A percentile compares a stretch with the other conserved stretches of the same genome.
Conservation (phyloP, 352 stramenopile species). For the Pythium biforme region DNA sequence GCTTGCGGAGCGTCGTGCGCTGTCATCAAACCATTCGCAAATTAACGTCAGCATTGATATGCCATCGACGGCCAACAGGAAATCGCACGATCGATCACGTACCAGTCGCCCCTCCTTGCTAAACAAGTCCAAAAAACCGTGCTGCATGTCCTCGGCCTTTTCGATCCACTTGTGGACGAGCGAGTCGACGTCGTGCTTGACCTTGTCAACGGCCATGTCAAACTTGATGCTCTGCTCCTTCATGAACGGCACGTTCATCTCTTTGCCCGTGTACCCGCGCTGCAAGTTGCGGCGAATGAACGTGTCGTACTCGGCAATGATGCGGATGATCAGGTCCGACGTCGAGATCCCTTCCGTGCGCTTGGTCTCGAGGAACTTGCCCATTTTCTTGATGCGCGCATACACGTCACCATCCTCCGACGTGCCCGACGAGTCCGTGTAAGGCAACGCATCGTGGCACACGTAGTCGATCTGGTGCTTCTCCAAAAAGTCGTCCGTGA, state of each 20-base stretch:
- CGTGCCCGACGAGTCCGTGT: slow-evolving; percentile 73
- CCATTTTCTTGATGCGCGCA: slow-evolving; percentile 82
- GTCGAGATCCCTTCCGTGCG: slow-evolving; percentile 89
- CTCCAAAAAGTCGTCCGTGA: slow-evolving; percentile 82
- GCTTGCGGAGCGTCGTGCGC: slow-evolving; percentile 74
- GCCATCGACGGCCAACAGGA: no score
- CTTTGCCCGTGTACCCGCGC: slow-evolving; percentile 88
- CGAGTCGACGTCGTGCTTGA: slow-evolving; percentile 74
- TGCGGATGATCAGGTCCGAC: slow-evolving; percentile 88
- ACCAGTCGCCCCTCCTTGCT: slow-evolving; percentile 75
- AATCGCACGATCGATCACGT: no score
- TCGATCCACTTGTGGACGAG: slow-evolving; percentile 78
- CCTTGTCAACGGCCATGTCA: slow-evolving; percentile 83
- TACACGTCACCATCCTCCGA: slow-evolving; percentile 82
- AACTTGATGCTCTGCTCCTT: slow-evolving; percentile 89
- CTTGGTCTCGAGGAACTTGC: slow-evolving; percentile 83
- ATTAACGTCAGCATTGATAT: neutral
- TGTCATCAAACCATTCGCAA: slow-evolving; percentile 22
- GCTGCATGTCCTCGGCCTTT: slow-evolving; percentile 80
- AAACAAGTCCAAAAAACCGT: slow-evolving; percentile 75
- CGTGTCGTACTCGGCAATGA: slow-evolving; percentile 91
- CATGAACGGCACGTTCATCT: slow-evolving; percentile 91
- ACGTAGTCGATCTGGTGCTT: slow-evolving; percentile 88
- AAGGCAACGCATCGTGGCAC: slow-evolving; percentile 87
- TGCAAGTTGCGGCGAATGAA: slow-evolving; percentile 90